Evolutionary conservation across 495 filamentous ascomycete species (phyloP), one percentile per base, ranked within the genome.

Genomic region (Tetracladium marchalianum): DNA sequence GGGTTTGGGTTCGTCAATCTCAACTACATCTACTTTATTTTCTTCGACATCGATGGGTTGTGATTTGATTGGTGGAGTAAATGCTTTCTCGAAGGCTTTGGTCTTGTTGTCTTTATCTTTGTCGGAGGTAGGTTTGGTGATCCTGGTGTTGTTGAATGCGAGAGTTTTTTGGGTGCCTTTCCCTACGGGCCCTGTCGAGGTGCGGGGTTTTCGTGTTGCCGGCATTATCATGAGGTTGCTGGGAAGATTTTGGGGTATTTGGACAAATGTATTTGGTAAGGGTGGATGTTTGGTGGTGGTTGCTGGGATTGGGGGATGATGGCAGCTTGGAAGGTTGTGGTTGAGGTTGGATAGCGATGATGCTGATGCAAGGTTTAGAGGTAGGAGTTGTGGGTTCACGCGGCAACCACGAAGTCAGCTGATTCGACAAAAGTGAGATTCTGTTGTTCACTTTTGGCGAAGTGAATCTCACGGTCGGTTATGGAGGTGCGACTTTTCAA

Each of bases 211-310:
- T 60, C 83, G 80, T 48, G 81, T 80, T 27, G 79, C 69, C 41
- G 85, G 81, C 85, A 90, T 90, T 52, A 51, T 69, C n/a, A n/a
- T n/a, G n/a, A n/a, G n/a, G n/a, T n/a, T n/a, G n/a, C n/a, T n/a
- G n/a, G n/a, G 35, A 31, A 41, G 16, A 11, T 35, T 18, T 15
- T 11, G n/a, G 39, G 39, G 8, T 34, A 11, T 4, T 18, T 46
- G 19, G 22, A 37, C 86, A 56, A 97, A 96, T 59, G 95, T 92
- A 56, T 86, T 90, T 4, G 93, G 93, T 1, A 90, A 90, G 32
- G 93, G 76, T 35, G 97, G 67, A 0, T 89, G 85, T 59, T 95
- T 93, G 54, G 97, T 90, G 7, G 22, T 27, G 3, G 22, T 27
- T 27, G 22, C 7, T 3, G 3, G 22, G 7, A 7, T 27, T 7